phyloP scores from a whole-genome alignment of 2,329 filamentous ascomycete species.

The Apiospora hydei region DNA sequence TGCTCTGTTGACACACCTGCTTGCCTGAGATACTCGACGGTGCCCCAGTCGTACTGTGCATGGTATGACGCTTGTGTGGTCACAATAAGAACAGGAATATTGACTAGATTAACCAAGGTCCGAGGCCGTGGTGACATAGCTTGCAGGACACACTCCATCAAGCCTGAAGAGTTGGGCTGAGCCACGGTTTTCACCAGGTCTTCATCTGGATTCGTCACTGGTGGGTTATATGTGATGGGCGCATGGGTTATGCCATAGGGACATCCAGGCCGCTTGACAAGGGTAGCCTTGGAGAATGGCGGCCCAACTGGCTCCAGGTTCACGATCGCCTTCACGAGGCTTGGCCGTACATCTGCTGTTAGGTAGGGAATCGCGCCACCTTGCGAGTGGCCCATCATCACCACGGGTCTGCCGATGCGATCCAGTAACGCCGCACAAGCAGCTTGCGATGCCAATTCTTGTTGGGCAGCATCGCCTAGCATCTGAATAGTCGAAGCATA shows the following conservation, averaged over 20 bases:
- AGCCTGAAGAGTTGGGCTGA: slow-evolving; percentile 33
- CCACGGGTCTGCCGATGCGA: slow-evolving; percentile 48
- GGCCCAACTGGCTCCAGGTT: slow-evolving; percentile 56
- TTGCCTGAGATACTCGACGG: slow-evolving; percentile 49
- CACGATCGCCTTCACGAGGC: slow-evolving; percentile 50
- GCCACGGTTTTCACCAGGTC: slow-evolving; percentile 45
- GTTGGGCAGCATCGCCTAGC: slow-evolving; percentile 40
- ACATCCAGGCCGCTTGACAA: slow-evolving; percentile 44
- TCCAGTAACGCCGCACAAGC: slow-evolving; percentile 53
- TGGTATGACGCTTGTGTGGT: slow-evolving; percentile 55
- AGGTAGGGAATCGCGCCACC: slow-evolving; percentile 52
- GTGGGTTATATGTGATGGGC: slow-evolving; percentile 56
- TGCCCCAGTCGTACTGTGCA: slow-evolving; percentile 53
- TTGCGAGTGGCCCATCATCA: slow-evolving; percentile 54
- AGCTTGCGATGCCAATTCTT: slow-evolving; percentile 46
- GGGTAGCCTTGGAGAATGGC: slow-evolving; percentile 52
- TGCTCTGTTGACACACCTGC: slow-evolving; percentile 47
- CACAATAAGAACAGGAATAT: slow-evolving; percentile 47
- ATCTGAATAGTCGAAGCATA: slow-evolving; percentile 50
- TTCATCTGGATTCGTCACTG: slow-evolving; percentile 44
- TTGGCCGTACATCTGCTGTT: slow-evolving; percentile 50
- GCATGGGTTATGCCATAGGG: slow-evolving; percentile 57
- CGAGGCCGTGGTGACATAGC: slow-evolving; percentile 43
- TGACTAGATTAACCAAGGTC: slow-evolving; percentile 45
- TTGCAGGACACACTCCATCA: slow-evolving; percentile 45